Conservation (phyloP, 176 grass and related monocot species). For the Aegilops umbellulata region DNA sequence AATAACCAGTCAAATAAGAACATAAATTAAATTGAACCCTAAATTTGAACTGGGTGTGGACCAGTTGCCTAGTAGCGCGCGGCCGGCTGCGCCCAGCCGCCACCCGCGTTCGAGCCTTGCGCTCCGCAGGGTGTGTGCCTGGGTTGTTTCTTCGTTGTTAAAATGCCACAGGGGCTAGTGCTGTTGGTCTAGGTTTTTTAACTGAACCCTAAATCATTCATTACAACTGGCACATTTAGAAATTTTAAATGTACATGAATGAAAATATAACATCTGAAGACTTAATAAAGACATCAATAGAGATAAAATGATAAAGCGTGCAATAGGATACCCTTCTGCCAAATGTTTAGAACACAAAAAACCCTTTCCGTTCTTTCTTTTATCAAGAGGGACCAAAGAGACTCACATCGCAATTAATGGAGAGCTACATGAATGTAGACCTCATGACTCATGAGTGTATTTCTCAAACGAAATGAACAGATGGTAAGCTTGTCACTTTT, state of each 20-base stretch:
- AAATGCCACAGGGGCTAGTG: background rate
- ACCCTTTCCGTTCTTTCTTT: background rate
- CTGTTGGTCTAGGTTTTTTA: background rate
- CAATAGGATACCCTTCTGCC: background rate
- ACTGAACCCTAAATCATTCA: background rate
- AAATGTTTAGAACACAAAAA: background rate
- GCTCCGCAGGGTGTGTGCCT: background rate
- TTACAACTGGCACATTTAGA: background rate
- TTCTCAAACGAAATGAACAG: constrained; percentile 6
- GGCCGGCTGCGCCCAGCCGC: background rate
- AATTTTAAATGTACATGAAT: background rate
- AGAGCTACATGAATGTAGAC: background rate
- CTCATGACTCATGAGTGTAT: background rate
- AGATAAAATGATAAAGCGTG: background rate
- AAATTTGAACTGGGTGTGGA: background rate
- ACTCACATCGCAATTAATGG: background rate
- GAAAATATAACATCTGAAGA: background rate
- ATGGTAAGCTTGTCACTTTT: background rate
- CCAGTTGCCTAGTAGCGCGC: background rate
- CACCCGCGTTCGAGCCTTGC: background rate
- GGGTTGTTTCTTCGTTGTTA: background rate
- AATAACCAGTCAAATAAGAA: constrained; percentile 10
- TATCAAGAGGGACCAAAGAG: background rate
- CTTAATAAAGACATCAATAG: constrained; percentile 3
- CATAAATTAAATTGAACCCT: background rate